Percentiles rank a stretch among this genome's conserved stretches.
Conservation (phyloP, 2,329 filamentous ascomycete species). For the Sporothrix sp. region DNA sequence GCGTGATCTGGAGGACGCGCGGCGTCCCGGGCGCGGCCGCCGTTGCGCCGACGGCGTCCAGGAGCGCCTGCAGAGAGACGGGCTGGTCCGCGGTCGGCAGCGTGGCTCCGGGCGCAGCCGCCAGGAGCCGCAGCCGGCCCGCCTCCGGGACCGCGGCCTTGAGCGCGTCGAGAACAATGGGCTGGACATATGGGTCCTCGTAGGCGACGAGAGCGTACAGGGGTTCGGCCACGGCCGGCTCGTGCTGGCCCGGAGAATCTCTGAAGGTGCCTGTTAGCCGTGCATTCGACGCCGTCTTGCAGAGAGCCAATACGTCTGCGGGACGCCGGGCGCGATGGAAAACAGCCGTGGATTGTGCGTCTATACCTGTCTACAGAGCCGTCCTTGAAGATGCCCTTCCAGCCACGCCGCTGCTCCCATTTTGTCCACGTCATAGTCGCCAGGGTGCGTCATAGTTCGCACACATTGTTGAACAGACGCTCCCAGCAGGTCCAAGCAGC, state of each 20-base stretch:
- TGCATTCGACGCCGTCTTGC: no score
- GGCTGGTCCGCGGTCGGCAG: constrained; percentile 19
- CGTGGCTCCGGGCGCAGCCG: neutral
- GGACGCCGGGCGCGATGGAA: neutral
- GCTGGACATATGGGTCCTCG: constrained; percentile 81
- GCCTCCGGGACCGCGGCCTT: constrained; percentile 47
- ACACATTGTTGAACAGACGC: no score
- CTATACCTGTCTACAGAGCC: constrained; percentile 14
- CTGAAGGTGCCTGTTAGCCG: no score
- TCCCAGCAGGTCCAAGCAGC: neutral
- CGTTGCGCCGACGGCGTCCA: constrained; percentile 22
- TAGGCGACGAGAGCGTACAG: constrained; percentile 72
- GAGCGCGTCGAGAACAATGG: constrained; percentile 68
- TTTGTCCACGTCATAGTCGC: no score
- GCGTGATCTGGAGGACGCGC: constrained; percentile 63
- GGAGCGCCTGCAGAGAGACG: constrained; percentile 27
- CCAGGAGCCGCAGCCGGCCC: constrained; percentile 39
- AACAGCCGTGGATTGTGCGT: constrained; percentile 7
- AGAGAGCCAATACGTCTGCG: no score
- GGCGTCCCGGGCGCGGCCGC: constrained; percentile 17
- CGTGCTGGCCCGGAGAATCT: no score
- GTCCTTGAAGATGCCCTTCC: neutral
- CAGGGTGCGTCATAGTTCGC: no score
- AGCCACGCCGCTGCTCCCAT: no score
- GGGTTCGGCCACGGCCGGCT: constrained; percentile 21